phyloP scores from a whole-genome alignment of 208 protist species.

The Leishmania gerbilli region DNA sequence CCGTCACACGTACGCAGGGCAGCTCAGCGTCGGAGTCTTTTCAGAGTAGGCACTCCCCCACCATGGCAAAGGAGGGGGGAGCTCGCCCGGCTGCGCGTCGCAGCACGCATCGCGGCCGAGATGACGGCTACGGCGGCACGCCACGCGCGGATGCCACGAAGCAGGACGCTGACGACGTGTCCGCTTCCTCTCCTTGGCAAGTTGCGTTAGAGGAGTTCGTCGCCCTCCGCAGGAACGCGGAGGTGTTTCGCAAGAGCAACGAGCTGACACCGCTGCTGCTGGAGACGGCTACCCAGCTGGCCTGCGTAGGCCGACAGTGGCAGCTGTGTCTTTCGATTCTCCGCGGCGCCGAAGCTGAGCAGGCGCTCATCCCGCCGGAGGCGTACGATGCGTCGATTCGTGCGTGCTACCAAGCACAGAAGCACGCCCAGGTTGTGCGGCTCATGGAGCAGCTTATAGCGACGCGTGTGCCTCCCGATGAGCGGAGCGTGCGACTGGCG shows the following conservation, averaged over 20 bases:
- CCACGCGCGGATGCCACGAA: not conserved
- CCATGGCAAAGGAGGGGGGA: not conserved
- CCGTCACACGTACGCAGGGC: not conserved
- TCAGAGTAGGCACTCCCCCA: not conserved
- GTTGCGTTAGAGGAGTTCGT: constrained; percentile 49
- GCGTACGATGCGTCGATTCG: constrained; percentile 70
- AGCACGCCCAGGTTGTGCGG: constrained; percentile 46
- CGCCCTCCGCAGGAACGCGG: constrained; percentile 32
- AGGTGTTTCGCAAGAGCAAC: constrained; percentile 39
- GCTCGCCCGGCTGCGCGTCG: not conserved
- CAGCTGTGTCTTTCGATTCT: constrained; percentile 48
- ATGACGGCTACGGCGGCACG: not conserved
- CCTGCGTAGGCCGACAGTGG: constrained; percentile 58
- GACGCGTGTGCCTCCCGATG: constrained; percentile 54
- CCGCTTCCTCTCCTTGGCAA: constrained; percentile 31
- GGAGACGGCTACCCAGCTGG: constrained; percentile 48
- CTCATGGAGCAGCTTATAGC: constrained; percentile 56
- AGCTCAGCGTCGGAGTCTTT: not conserved
- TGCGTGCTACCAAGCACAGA: constrained; percentile 44
- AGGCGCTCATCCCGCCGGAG: constrained; percentile 61
- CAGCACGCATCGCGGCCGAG: not conserved
- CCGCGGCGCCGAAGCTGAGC: constrained; percentile 36
- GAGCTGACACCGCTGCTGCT: constrained; percentile 61
- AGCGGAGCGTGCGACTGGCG: constrained; percentile 64
- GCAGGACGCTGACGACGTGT: not conserved